Evolutionary conservation across 805 yeast genomes (phyloP), one percentile per base, ranked within the genome.

Genomic region (Candida sphagnicola): DNA sequence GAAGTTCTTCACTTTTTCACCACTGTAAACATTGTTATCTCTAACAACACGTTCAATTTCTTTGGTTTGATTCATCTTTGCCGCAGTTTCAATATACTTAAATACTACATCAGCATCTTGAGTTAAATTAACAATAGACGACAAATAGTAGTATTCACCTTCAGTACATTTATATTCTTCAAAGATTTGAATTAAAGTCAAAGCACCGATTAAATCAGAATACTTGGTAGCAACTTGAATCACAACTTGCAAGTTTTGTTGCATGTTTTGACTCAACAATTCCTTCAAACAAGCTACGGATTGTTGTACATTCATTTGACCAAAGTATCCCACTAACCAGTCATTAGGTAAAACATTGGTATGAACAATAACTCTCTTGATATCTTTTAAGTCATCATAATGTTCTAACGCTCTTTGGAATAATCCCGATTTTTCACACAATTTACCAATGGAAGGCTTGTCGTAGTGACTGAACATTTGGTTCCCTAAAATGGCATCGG

Each of bases 141-240:
- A 86, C 59, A 93, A 74, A 65, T 88, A 93, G 71, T 90, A 89
- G 74, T 90, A 93, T 54, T 87, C 78, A 48, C 99, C 99, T 68
- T 93, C 99, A 48, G 73, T 75, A 41, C 95, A 85, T 65, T 85
- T 85, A 74, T 80, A 88, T 44, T 90, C 96, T 67, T 93, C 99
- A 62, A 93, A 93, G 43, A 93, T 66, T 62, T 88, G 85, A 65
- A 93, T 86, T 61, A 93, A 74, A 47, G 83, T 78, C 47, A 78
- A 70, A 4, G 97, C 78, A 18, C 98, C 98, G 51, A 93, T 80
- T 53, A 91, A 75, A 47, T 93, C 99, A 31, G 96, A 87, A 67
- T 85, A 93, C 65, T 90, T 93, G 42, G 96, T 89, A 15, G 98
- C 96, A 43, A 93, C 95, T 70, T 93, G 99, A 45, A 91, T 89